Evolutionary conservation across 148 eudicot genomes (phyloP).

Genomic region (Vaccinium darrowii): DNA sequence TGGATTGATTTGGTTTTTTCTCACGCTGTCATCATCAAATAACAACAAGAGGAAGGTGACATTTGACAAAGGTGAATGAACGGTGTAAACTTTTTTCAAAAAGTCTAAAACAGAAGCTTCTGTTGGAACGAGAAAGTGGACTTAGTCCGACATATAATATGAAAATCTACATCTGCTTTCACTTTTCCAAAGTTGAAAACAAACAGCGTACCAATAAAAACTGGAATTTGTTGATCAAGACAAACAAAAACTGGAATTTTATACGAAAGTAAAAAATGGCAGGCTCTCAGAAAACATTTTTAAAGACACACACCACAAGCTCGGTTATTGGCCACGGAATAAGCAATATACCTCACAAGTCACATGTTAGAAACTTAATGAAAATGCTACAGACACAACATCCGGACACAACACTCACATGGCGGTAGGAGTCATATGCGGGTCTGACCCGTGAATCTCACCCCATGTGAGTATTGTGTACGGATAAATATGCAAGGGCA

Average conservation of each 20-base stretch:
- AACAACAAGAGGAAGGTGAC: background rate
- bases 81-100: background rate
- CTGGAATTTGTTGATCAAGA: no score
- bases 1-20: background rate
- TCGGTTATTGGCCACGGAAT: background rate
- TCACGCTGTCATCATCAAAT: background rate
- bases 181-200: background rate
- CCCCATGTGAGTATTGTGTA: no score
- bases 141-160: background rate
- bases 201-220: background rate
- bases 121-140: conserved; percentile 1
- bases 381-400: no score
- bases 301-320: background rate
- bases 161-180: background rate
- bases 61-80: background rate
- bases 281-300: background rate
- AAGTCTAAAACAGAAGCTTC: conserved; percentile 13
- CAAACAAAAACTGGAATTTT: background rate
- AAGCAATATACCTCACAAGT: background rate
- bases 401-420: no score
- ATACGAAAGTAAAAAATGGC: background rate
- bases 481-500: background rate
- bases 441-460: no score
- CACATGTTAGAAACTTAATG: no score
- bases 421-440: no score